These are phyloP conservation scores for Antrodiella citrinella DNA, from an alignment of 768 basidiomycete genomes.

Conservation along the genomic window DNA sequence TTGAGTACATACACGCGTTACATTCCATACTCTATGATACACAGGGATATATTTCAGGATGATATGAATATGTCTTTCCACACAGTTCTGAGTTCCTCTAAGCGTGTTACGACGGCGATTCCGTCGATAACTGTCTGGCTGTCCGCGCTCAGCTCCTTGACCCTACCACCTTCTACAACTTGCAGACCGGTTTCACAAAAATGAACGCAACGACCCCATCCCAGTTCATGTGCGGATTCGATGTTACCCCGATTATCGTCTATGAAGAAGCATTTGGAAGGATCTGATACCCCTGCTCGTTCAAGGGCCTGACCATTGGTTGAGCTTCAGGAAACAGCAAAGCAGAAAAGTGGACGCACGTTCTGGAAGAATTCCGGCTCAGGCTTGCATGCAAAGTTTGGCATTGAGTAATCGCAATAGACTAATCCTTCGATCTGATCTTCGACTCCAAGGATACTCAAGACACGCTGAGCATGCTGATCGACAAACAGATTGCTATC, in stretches of 20 bases:
- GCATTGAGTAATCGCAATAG: conserved; percentile 66
- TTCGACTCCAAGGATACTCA: conserved; percentile 61
- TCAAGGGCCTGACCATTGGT: conserved; percentile 47
- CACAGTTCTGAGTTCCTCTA: conserved; percentile 60
- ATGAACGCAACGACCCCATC: conserved; percentile 71
- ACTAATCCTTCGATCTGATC: conserved; percentile 70
- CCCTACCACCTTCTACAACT: conserved; percentile 52
- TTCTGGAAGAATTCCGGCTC: conserved; percentile 62
- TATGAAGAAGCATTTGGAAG: conserved; percentile 67
- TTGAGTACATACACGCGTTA: no score
- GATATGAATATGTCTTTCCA: conserved; percentile 79
- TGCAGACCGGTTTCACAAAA: conserved; percentile 66
- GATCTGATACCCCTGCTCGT: conserved; percentile 51
- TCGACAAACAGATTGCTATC: background rate
- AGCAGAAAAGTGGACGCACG: conserved; percentile 31
- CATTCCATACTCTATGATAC: no score
- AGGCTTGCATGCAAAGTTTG: conserved; percentile 74
- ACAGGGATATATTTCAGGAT: no score
- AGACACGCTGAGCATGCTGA: conserved; percentile 80
- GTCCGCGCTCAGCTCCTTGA: conserved; percentile 33
- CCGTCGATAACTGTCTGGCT: conserved; percentile 31
- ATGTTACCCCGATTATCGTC: conserved; percentile 74
- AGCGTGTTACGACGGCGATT: conserved; percentile 42
- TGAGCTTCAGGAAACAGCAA: no score
- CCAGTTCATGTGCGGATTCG: conserved; percentile 50